Percentiles rank a stretch among this genome's conserved stretches.
phyloP scores from a whole-genome alignment of 202 grass and related monocot species.

The Zizania palustris region DNA sequence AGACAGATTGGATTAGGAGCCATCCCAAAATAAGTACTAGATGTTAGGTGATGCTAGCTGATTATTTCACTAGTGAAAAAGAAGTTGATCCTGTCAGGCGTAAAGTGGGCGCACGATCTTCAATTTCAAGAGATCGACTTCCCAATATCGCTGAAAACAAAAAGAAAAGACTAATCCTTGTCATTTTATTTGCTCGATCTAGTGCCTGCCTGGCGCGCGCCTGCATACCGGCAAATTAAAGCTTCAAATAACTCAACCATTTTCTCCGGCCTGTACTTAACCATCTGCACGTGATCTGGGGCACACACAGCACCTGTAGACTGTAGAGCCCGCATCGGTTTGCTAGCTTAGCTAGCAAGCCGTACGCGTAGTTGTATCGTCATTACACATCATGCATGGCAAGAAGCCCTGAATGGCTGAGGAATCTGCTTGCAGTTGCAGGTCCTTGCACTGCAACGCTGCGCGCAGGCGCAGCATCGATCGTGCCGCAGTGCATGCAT shows the following conservation, averaged over 20 bases:
- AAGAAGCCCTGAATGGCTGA: background rate
- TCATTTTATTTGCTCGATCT: background rate
- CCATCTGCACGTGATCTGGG: background rate
- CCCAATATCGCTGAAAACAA: too few relatives aligned
- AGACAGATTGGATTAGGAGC: too few relatives aligned
- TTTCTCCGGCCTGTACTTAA: background rate
- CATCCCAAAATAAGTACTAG: too few relatives aligned
- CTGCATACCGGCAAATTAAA: too few relatives aligned
- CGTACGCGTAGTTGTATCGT: too few relatives aligned
- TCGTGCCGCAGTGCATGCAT: too few relatives aligned
- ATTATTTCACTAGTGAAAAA: too few relatives aligned
- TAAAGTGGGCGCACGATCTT: too few relatives aligned
- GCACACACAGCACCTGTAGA: background rate
- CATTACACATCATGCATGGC: conserved; percentile 33
- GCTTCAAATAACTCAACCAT: background rate
- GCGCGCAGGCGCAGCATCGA: background rate
- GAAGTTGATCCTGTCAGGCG: too few relatives aligned
- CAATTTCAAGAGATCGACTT: too few relatives aligned
- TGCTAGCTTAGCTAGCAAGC: background rate
- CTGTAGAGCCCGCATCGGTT: background rate
- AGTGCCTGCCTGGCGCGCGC: background rate
- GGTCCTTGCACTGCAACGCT: conserved; percentile 11
- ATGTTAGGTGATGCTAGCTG: too few relatives aligned
- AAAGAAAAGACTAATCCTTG: background rate
- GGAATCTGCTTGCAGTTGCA: background rate